Evolutionary conservation across 176 grass and related monocot genomes (phyloP), one percentile per base, ranked within the genome.

Genomic region (Oryza glumipatula): DNA sequence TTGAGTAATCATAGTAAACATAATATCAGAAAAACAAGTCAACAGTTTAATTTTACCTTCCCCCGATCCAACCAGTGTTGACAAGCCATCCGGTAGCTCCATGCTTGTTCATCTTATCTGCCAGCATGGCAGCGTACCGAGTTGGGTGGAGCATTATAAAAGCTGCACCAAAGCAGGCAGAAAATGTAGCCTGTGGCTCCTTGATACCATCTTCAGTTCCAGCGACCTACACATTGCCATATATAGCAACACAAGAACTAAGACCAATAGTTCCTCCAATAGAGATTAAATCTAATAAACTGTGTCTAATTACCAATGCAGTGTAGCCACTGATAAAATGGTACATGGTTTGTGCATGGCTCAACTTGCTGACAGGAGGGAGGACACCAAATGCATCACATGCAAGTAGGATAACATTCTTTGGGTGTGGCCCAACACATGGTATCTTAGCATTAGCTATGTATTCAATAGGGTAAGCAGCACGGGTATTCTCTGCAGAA

Each of bases 311-410:
- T n/a, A 97, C 91, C 61, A 99, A 79, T 72, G 96, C 96, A 65
- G 96, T 99, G 89, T 99, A 99, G 77, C 96, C 96, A 64, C 96
- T 99, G 67, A 99, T 99, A 86, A 99, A 99, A 47, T 99, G 96
- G 83, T 99, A 99, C 96, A 99, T 99, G 72, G 96, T 99, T 84
- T 99, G 96, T 16, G 93, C 80, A 32, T 96, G 88, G 84, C 80
- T 96, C 17, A 99, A 86, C 79, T 99, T 99, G 93, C 96, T 96
- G 14, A 99, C 91, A 1, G 96, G 96, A 65, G 96, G 96, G 73
- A 99, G 96, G 21, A 99, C 96, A 7, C 96, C 96, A 48, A 96
- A 99, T 1, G 93, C 96, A 47, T 99, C 96, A 56, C 96, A 99
- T 4, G 96, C 96, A 84, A 99, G 19, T 70, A 99, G 93, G 67